These are phyloP conservation scores for Fusarium subglutinans DNA, from an alignment of 2,329 filamentous ascomycete genomes.

Conservation along the genomic window DNA sequence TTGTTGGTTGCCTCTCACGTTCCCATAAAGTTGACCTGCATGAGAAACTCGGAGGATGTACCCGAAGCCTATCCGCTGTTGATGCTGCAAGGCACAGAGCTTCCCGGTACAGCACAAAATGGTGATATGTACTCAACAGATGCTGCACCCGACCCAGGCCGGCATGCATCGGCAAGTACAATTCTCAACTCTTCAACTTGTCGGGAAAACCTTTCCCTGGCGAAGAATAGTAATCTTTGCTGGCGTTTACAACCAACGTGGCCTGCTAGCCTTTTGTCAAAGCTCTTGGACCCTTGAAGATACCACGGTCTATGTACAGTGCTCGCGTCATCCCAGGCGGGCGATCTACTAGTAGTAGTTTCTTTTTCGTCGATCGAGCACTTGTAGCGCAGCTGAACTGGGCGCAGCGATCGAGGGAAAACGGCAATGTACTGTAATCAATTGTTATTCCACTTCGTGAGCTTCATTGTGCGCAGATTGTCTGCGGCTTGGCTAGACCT, in stretches of 20 bases:
- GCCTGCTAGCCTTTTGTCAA: conserved; percentile 10
- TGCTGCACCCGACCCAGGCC: conserved; percentile 7
- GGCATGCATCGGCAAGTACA: conserved; percentile 5
- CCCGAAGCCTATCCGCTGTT: conserved; percentile 7
- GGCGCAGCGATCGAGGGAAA: conserved; percentile 8
- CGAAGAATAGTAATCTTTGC: conserved; percentile 18
- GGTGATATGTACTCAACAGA: background rate
- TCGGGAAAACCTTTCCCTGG: conserved; percentile 1
- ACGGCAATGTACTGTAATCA: conserved; percentile 10
- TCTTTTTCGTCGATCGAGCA: conserved; percentile 24
- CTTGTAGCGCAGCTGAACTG: conserved; percentile 28
- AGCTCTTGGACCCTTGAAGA: conserved; percentile 10
- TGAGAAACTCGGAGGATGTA: conserved; percentile 16
- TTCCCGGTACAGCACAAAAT: background rate
- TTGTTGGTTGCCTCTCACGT: conserved; percentile 31
- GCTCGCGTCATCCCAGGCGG: conserved; percentile 26
- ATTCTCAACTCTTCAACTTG: background rate
- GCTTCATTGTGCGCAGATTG: conserved; percentile 22
- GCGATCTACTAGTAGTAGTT: conserved; percentile 29
- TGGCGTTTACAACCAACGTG: conserved; percentile 9
- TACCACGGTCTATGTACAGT: conserved; percentile 8
- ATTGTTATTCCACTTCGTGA: conserved; percentile 24
- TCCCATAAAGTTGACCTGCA: conserved; percentile 31
- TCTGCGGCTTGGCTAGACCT: conserved; percentile 26
- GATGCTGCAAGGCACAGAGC: conserved; percentile 34